Conservation (phyloP, 2,329 filamentous ascomycete genomes). For the Colletotrichum falcatum region DNA sequence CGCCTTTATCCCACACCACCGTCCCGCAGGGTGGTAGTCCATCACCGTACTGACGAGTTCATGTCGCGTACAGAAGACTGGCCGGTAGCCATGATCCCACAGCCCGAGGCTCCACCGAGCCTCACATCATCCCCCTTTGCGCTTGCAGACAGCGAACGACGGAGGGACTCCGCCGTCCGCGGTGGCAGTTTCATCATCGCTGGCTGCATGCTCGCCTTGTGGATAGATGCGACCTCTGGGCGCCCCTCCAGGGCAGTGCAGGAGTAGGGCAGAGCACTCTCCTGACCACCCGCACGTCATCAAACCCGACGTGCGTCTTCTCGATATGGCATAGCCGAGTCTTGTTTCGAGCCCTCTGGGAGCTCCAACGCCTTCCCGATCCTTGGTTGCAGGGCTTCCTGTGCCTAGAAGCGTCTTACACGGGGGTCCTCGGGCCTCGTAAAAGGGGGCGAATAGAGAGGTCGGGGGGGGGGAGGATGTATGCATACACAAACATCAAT, state of each 20-base stretch:
- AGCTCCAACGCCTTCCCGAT: conserved; percentile 1
- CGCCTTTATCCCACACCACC: neutral
- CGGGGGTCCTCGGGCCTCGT: conserved; percentile 15
- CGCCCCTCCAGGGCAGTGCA: conserved; percentile 35
- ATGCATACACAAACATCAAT: conserved; percentile 21
- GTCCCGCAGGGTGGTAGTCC: neutral
- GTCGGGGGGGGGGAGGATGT: neutral
- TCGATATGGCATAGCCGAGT: conserved; percentile 1
- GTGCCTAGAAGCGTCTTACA: conserved; percentile 22
- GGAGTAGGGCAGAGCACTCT: neutral
- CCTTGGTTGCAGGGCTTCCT: conserved; percentile 28
- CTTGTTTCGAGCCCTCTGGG: conserved; percentile 30
- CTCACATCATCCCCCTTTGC: neutral
- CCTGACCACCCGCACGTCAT: conserved; percentile 27
- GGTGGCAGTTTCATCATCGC: conserved; percentile 31
- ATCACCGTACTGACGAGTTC: neutral
- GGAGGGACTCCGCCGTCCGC: conserved; percentile 8
- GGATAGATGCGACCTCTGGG: conserved; percentile 37
- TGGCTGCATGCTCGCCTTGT: conserved; percentile 16
- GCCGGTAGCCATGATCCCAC: conserved; percentile 16
- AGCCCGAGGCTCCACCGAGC: neutral
- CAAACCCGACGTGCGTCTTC: neutral
- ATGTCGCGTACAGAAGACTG: neutral
- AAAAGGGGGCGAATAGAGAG: neutral
- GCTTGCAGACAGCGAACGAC: neutral